Conservation (phyloP, 129 eudicot genomes). For the Flaveria brownii region DNA sequence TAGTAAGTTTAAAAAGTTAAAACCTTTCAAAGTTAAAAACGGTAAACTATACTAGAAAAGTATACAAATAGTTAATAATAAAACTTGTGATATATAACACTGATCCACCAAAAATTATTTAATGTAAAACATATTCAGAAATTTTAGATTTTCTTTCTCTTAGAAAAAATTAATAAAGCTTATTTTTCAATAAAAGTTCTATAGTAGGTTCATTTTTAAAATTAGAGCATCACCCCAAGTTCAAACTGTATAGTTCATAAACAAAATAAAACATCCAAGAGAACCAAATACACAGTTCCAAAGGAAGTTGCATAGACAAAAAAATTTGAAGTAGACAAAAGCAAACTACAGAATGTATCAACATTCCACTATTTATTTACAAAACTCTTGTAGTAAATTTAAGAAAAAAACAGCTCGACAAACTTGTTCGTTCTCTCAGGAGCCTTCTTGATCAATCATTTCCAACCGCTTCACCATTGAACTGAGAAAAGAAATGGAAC, state of each 20-base stretch:
- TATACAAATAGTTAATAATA: too few relatives aligned
- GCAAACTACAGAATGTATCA: conserved; percentile 26
- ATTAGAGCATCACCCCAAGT: neutral
- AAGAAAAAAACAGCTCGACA: neutral
- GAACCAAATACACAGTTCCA: conserved; percentile 8
- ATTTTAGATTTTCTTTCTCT: neutral
- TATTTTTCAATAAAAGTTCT: neutral
- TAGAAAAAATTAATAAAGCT: neutral
- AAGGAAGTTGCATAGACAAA: conserved; percentile 20
- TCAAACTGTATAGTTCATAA: neutral
- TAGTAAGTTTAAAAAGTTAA: too few relatives aligned
- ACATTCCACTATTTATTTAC: conserved; percentile 40
- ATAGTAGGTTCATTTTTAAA: neutral
- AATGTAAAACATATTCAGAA: neutral
- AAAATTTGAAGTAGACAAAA: conserved; percentile 17
- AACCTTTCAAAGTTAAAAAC: too few relatives aligned
- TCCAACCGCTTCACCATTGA: conserved; percentile 21
- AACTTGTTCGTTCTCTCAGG: conserved; percentile 1
- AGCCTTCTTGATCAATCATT: conserved; percentile 19
- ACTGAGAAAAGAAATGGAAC: conserved; percentile 1
- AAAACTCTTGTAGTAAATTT: conserved; percentile 14
- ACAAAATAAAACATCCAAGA: neutral
- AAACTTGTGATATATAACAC: too few relatives aligned
- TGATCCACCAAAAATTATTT: too few relatives aligned
- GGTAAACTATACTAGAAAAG: too few relatives aligned